Evolutionary conservation across 805 yeast species (phyloP).

Genomic region (Danielia oregonensis): DNA sequence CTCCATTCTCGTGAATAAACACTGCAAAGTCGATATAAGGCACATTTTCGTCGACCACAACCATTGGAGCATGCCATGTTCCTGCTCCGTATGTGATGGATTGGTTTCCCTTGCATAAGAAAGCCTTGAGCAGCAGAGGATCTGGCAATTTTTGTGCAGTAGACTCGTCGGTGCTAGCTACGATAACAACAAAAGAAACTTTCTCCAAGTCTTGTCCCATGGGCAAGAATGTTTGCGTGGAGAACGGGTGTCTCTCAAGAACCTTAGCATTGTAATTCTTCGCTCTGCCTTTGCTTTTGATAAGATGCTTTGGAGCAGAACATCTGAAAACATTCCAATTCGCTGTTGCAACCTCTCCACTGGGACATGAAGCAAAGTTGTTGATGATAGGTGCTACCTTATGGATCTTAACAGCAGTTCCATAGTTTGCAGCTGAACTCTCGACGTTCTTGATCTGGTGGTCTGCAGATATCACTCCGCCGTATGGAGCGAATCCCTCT

Average conservation of each 20-base stretch:
- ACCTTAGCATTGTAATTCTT: slow-evolving; percentile 55
- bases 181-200: slow-evolving; percentile 72
- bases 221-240: slow-evolving; percentile 90
- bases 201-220: slow-evolving; percentile 59
- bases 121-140: slow-evolving; percentile 57
- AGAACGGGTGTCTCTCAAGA: slow-evolving; percentile 83
- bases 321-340: slow-evolving; percentile 85
- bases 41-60: slow-evolving; percentile 61
- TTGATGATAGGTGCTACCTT: slow-evolving; percentile 68
- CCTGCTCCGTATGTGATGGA: slow-evolving; percentile 85
- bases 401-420: slow-evolving; percentile 81
- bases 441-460: slow-evolving; percentile 54
- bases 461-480: slow-evolving; percentile 73
- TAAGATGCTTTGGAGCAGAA: slow-evolving; percentile 66
- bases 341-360: slow-evolving; percentile 49
- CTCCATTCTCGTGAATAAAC: slow-evolving; percentile 80
- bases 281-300: slow-evolving; percentile 16
- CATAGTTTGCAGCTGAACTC: slow-evolving; percentile 72
- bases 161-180: slow-evolving; percentile 52
- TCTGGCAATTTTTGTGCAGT: slow-evolving; percentile 52
- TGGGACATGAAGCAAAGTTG: slow-evolving; percentile 44
- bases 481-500: slow-evolving; percentile 60
- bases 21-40: slow-evolving; percentile 73
- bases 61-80: slow-evolving; percentile 97
- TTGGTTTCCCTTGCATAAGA: slow-evolving; percentile 75